Evolutionary conservation across 352 stramenopile genomes (phyloP).

Genomic region (Phytophthora parvispora): DNA sequence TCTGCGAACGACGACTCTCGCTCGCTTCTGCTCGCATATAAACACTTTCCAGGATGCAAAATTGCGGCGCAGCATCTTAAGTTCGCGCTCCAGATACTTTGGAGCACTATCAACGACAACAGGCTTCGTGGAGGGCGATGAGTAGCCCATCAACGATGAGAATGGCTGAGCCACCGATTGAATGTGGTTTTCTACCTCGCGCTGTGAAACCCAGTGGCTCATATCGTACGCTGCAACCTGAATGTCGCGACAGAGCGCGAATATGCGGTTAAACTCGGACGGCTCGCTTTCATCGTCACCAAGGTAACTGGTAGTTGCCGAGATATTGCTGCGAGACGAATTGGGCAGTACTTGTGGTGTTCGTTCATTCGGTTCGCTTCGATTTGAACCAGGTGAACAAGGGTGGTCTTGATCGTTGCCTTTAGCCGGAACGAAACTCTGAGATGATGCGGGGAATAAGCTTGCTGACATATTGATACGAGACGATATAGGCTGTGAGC

Average conservation of each 20-base stretch:
- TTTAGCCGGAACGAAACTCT: no score
- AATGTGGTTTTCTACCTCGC: conserved; percentile 36
- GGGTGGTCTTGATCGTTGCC: no score
- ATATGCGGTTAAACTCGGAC: conserved; percentile 38
- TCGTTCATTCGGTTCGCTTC: no score
- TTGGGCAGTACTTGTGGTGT: no score
- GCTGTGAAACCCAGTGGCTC: conserved; percentile 41
- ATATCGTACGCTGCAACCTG: conserved; percentile 58
- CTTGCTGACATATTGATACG: background rate
- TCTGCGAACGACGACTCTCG: conserved; percentile 33
- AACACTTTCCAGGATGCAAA: conserved; percentile 51
- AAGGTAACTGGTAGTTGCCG: conserved; percentile 3
- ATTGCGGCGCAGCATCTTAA: conserved; percentile 76
- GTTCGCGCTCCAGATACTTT: conserved; percentile 65
- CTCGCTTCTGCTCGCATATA: conserved; percentile 22
- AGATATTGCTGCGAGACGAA: conserved; percentile 5
- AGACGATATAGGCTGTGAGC: background rate
- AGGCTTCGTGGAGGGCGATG: background rate
- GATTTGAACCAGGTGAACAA: no score
- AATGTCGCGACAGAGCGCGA: conserved; percentile 62
- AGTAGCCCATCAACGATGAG: conserved; percentile 13
- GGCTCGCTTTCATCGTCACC: conserved; percentile 14
- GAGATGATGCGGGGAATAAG: no score
- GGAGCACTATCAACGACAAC: conserved; percentile 8
- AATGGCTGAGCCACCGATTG: conserved; percentile 20